A percentile compares a stretch with the other conserved stretches of the same genome.
These are phyloP conservation scores for Pueraria montana DNA, from an alignment of 306 rosid genomes.

Conservation along the genomic window DNA sequence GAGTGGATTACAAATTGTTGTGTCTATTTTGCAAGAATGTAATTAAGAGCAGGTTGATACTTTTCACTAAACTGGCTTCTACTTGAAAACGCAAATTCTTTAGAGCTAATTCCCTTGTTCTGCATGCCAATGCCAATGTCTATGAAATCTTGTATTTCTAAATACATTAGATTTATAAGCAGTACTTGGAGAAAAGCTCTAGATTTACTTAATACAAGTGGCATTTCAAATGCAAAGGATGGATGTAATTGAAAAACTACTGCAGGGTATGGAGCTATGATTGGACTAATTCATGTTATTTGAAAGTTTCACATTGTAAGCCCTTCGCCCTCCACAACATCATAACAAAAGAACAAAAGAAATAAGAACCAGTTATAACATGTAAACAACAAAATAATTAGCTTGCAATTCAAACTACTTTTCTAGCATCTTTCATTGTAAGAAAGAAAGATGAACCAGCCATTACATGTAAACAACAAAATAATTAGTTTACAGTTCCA, in stretches of 20 bases:
- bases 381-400: neutral
- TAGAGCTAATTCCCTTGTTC: too few relatives aligned
- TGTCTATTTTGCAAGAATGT: neutral
- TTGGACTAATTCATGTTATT: neutral
- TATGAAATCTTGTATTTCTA: neutral
- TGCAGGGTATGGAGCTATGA: neutral
- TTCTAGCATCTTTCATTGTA: neutral
- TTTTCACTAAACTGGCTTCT: neutral
- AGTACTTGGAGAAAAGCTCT: neutral
- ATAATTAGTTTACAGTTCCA: too few relatives aligned
- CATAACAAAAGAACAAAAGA: neutral
- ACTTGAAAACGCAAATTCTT: neutral
- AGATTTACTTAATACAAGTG: neutral
- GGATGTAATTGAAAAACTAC: neutral
- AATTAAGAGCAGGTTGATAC: neutral
- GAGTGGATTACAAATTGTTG: neutral
- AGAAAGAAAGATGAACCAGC: neutral
- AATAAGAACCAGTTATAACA: neutral
- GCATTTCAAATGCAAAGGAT: neutral
- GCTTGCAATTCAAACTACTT: neutral
- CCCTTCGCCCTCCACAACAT: neutral
- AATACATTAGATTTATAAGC: neutral
- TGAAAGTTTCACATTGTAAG: neutral
- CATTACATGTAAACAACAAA: too few relatives aligned
- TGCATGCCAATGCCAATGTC: neutral